These are phyloP conservation scores for Crithidia thermophila DNA, from an alignment of 208 protist species.

Conservation along the genomic window DNA sequence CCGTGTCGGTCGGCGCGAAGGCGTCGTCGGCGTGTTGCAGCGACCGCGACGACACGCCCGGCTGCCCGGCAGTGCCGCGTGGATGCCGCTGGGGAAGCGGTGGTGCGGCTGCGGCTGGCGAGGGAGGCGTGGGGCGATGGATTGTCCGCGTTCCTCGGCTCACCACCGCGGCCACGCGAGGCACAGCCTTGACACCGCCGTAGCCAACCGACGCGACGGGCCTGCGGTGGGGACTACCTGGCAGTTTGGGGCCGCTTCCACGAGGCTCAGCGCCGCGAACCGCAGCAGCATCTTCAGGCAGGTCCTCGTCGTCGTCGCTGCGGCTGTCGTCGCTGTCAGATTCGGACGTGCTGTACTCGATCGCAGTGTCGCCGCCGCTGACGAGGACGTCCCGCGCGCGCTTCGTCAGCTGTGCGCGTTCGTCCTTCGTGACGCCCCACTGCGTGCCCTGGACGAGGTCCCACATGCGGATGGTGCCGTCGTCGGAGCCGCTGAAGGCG, in stretches of 20 bases:
- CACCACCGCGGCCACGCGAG: not conserved
- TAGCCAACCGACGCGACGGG: not conserved
- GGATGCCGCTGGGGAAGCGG: no score
- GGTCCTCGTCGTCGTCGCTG: not conserved
- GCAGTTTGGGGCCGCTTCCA: not conserved
- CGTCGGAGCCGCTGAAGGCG: constrained; percentile 68
- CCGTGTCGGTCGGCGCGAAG: constrained; percentile 13
- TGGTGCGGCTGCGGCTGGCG: no score
- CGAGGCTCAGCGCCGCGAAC: not conserved
- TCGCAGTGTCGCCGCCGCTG: not conserved
- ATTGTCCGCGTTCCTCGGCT: constrained; percentile 1
- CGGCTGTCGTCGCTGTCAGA: not conserved
- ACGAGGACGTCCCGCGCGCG: not conserved
- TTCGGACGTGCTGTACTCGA: constrained; percentile 4
- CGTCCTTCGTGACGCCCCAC: constrained; percentile 40
- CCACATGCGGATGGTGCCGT: constrained; percentile 74
- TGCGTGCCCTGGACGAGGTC: constrained; percentile 43
- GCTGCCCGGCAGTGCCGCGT: not conserved
- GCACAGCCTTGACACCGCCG: constrained; percentile 6
- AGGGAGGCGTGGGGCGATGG: not conserved
- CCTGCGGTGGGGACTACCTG: not conserved
- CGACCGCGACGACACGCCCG: not conserved
- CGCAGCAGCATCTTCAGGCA: not conserved
- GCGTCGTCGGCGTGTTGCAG: constrained; percentile 5
- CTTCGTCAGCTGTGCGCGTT: constrained; percentile 22